Evolutionary conservation across 345 rosid species (phyloP), one percentile per base, ranked within the genome.

Genomic region (Carallia brachiata): DNA sequence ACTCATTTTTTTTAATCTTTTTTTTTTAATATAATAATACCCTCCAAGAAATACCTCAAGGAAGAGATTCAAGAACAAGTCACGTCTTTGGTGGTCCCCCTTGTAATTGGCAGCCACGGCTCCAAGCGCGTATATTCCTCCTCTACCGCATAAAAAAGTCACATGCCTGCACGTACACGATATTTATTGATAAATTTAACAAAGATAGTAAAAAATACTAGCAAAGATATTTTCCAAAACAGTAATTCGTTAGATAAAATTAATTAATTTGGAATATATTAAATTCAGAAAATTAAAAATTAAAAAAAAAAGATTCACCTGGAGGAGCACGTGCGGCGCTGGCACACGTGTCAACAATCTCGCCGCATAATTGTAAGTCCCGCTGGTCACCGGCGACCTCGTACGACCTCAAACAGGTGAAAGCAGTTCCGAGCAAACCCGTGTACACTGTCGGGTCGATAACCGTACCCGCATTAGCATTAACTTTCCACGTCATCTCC

Each of bases 91-190:
- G 69, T 63, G 84, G 82, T 94, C 89, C 77, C 83, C 78, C 63
- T 30, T 76, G 75, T 71, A 79, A 54, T 76, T 85, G 44, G 95
- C 91, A 67, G 80, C 86, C 40, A 87, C 85, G 3, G 97, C 93
- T 13, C 98, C 97, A 1, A 90, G 78, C 0, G 96, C 94, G 52
- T 86, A 90, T 5, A 87, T 84, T 37, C 98, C 98, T 75, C 97
- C 98, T 83, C 86, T 82, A 36, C 98, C 98, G 55, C 95, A 85
- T 63, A 94, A 80, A 87, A 89, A 89, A 2, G 97, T 91, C 78
- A 88, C 88, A 59, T 88, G 89, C 85, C 95, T 91, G 85, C 6
- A 40, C 15, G 61, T 6, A 6, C 39, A 39, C 1, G 16, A 32
- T 34, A 3, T 34, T 16, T 34, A 28, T 5, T 36, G 48, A 6